Conservation (phyloP, 352 stramenopile species). For the Pythium volutum region DNA sequence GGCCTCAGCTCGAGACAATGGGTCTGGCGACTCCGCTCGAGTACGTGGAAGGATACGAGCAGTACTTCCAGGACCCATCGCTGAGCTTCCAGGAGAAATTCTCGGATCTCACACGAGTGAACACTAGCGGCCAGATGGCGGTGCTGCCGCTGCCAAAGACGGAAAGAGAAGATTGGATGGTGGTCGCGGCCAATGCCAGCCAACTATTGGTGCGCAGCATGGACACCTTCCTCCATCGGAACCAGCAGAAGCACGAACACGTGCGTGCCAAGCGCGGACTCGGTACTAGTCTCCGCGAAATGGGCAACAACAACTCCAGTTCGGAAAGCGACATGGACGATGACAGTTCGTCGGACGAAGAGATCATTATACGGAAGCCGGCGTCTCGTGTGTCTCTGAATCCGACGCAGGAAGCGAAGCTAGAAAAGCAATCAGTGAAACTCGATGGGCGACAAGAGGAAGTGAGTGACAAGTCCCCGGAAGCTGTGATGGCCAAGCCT, state of each 20-base stretch:
- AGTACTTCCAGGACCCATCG: conserved; percentile 79
- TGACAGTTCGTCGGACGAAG: conserved; percentile 2
- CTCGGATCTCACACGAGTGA: conserved; percentile 73
- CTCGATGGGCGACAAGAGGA: neutral
- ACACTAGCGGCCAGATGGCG: conserved; percentile 60
- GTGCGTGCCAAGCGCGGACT: conserved; percentile 45
- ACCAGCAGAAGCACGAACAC: conserved; percentile 46
- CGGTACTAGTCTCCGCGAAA: conserved; percentile 25
- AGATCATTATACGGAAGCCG: conserved; percentile 11
- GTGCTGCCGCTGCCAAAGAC: conserved; percentile 53
- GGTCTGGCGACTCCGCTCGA: conserved; percentile 65
- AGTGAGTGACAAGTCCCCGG: neutral
- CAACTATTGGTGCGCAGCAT: conserved; percentile 70
- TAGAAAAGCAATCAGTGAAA: conserved; percentile 1
- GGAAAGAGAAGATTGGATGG: conserved; percentile 71
- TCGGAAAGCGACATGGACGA: conserved; percentile 22
- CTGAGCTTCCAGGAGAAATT: conserved; percentile 72
- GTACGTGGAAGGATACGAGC: conserved; percentile 78
- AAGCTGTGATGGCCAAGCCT: neutral
- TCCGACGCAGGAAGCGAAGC: neutral
- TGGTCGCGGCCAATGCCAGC: conserved; percentile 70
- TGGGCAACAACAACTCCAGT: conserved; percentile 18
- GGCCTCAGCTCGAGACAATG: conserved; percentile 36
- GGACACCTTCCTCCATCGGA: conserved; percentile 60
- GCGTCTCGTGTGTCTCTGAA: neutral